phyloP scores from a whole-genome alignment of 208 protist species.

The Trypanosoma conorhini region DNA sequence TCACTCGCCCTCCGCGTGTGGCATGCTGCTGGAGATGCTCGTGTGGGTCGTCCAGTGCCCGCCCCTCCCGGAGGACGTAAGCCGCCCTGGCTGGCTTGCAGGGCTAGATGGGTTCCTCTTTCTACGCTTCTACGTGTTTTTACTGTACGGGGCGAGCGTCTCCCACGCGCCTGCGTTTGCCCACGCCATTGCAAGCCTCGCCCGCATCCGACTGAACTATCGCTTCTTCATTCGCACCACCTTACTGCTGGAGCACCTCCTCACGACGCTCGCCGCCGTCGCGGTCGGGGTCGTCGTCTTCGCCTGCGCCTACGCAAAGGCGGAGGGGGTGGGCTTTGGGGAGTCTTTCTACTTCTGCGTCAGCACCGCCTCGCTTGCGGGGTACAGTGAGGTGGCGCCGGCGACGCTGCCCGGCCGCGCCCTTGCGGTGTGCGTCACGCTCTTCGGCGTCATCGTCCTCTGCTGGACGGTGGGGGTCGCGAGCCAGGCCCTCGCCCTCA shows the following conservation, averaged over 20 bases:
- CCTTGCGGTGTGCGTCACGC: conserved; percentile 46
- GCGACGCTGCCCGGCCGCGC: conserved; percentile 48
- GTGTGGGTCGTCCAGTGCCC: conserved; percentile 72
- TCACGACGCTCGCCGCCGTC: conserved; percentile 29
- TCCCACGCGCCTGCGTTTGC: conserved; percentile 40
- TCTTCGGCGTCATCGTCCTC: conserved; percentile 44
- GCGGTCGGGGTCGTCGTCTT: conserved; percentile 35
- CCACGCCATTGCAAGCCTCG: conserved; percentile 48
- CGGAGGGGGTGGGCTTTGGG: conserved; percentile 37
- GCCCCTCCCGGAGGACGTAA: conserved; percentile 33
- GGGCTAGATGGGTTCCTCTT: conserved; percentile 56
- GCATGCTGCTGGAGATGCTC: conserved; percentile 58
- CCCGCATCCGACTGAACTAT: conserved; percentile 37
- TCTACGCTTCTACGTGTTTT: conserved; percentile 68
- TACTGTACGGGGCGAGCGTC: conserved; percentile 49
- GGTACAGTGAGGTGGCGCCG: conserved; percentile 54
- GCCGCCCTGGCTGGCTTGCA: conserved; percentile 23
- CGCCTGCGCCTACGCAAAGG: conserved; percentile 48
- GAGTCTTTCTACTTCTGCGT: conserved; percentile 64
- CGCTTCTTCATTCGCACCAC: conserved; percentile 39
- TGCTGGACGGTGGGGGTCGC: conserved; percentile 52
- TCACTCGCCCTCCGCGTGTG: conserved; percentile 48
- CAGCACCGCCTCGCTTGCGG: conserved; percentile 49
- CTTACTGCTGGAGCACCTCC: conserved; percentile 29
- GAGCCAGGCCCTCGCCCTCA: conserved; percentile 39